Base-by-base conservation (phyloP, 2,329 filamentous ascomycete genomes). In the Sclerotiophoma versabilis region DNA sequence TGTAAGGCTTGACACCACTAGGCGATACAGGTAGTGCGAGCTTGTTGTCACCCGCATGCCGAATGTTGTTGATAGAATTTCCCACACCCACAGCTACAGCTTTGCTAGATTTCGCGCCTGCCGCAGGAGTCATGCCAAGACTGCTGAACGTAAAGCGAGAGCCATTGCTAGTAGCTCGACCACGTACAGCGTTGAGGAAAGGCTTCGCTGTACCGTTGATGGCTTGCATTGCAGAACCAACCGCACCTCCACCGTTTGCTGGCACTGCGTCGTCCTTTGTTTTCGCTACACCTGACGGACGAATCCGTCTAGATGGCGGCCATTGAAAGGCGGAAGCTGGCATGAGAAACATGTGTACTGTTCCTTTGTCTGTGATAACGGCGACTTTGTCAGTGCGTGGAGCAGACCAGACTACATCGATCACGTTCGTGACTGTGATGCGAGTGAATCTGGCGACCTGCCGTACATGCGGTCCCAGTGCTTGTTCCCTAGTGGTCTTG, bases 311-410 rank as follows among this genome's bases (percentile, higher is more conserved):
- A 34, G 86, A 87, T 20, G 92, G 91, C 33, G 93, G 93, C 93
- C 93, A 96, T 62, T 90, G 87, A 65, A 93, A 93, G 4, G 91
- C 91, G 59, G 86, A 90, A 38, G 86, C 82, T 8, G 92, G 92
- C 75, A 98, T 85, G 62, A 96, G 91, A 60, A 96, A 88, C 36
- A 98, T 84, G 76, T 99, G 95, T 10, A 97, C 87, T 8, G 95
- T 99, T n/a, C 93, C 92, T 64, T 93, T 90, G 68, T 96, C 92
- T 0, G 95, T 98, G 22, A 97, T 87, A 77, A 99, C 87, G 1
- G 93, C 93, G 32, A 96, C 79, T 54, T 90, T 88, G 70, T 96
- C 91, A 19, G 91, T 91, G 50, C 88, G 87, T 3, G 91, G 91
- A 49, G 85, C 84, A 1, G 89, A 89, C 95, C 95, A 99, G 3